These are phyloP conservation scores for Fragilaria crotonensis DNA, from an alignment of 108 stramenopile species.

Conservation along the genomic window DNA sequence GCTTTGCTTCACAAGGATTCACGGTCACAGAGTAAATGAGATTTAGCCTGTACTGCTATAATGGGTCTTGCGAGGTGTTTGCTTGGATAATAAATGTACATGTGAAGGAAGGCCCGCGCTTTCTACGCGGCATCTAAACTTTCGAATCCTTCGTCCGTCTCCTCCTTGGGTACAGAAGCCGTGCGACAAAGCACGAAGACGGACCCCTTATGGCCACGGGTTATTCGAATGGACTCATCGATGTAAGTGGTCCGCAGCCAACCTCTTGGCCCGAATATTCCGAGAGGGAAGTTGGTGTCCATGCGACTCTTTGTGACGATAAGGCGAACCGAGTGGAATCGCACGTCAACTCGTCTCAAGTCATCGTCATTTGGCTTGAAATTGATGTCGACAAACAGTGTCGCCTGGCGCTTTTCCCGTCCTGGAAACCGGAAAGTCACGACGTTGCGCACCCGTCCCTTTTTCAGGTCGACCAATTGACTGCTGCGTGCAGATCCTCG, in stretches of 20 bases:
- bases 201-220: constrained; percentile 77
- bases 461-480: constrained; percentile 65
- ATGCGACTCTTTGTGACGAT: constrained; percentile 36
- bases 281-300: constrained; percentile 45
- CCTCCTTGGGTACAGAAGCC: not conserved
- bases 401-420: constrained; percentile 26
- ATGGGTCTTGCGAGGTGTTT: too few species aligned
- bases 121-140: too few species aligned
- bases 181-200: constrained; percentile 64
- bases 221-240: constrained; percentile 69
- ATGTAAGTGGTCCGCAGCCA: constrained; percentile 71
- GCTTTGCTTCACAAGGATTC: too few species aligned
- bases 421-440: constrained; percentile 41
- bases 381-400: constrained; percentile 49
- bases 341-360: constrained; percentile 62
- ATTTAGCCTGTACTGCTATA: too few species aligned
- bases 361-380: constrained; percentile 43
- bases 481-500: constrained; percentile 41
- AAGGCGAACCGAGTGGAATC: constrained; percentile 61
- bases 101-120: too few species aligned
- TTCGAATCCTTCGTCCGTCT: too few species aligned
- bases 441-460: constrained; percentile 58
- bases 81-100: too few species aligned
- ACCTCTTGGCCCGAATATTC: constrained; percentile 60
- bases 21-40: too few species aligned